Base-by-base conservation (phyloP, 164 flowering plant genomes). In the Brasenia schreberi region DNA sequence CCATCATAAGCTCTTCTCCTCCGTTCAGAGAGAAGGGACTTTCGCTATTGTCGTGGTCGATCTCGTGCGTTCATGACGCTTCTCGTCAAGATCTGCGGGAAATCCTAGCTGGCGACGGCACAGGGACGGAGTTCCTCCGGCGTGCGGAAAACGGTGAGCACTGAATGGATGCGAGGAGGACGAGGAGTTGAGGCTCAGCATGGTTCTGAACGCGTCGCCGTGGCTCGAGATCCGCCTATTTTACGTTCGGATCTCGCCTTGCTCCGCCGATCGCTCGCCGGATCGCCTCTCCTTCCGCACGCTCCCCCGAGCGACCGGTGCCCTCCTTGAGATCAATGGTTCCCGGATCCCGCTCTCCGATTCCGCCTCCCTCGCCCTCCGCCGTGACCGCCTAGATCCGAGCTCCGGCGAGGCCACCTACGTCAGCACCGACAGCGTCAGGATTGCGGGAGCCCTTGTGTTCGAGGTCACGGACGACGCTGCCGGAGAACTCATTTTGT, bases 391-490 rank as follows among this genome's bases (percentile, higher is more conserved):
- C 5, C 67, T 93, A 10, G 82, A 86, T 64, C 78, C 75, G 79
- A 88, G 83, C 18, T 68, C 92, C 10, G 82, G 84, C 6, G 98
- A 93, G 81, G 97, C 84, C 0, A 88, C 92, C 14, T 93, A 85
- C 65, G 87, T 93, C 4, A 86, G 89, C 75, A 93, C 98, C 7
- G 97, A 90, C 62, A 81, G 75, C 65, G 82, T 93, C 18, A 77
- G 86, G 59, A 71, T 93, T 5, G 77, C 87, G 18, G 94, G 96
- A 1, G 76, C 81, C 3, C 69, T 82, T 11, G 95, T 88, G 45
- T 93, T 93, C 63, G 98, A 93, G 84, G 96, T 90, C 18, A 74
- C 62, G 43, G 89, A 88, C 66, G 27, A 45, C 53, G 7, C 53
- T 7, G 71, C 69, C 17, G 81, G 81, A 12, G 83, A 81, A 44